A percentile compares a stretch with the other conserved stretches of the same genome.
Evolutionary conservation across 1,284 basidiomycete species (phyloP).

Genomic region (Pholiota adiposa): DNA sequence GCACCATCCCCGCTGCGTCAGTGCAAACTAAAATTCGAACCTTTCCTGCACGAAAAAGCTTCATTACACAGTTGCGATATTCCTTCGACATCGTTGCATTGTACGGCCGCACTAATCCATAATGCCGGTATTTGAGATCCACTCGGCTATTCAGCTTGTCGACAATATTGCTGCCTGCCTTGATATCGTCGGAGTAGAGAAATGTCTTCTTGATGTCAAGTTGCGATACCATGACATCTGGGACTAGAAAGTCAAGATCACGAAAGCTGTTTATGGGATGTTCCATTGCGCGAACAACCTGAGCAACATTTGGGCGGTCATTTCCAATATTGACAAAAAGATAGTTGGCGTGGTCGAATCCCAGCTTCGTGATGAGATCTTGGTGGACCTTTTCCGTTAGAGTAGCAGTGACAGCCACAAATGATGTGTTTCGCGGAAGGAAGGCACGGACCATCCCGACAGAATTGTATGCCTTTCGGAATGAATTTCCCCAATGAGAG

Average conservation of each 20-base stretch:
- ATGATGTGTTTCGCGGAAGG: conserved; percentile 34
- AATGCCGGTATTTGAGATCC: conserved; percentile 14
- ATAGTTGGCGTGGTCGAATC: conserved; percentile 24
- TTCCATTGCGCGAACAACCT: conserved; percentile 41
- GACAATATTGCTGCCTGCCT: conserved; percentile 23
- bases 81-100: conserved; percentile 27
- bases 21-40: conserved; percentile 37
- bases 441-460: conserved; percentile 40
- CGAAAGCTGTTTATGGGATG: conserved; percentile 36
- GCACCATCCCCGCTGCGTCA: conserved; percentile 41
- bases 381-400: conserved; percentile 34
- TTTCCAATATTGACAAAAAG: conserved; percentile 37
- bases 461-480: conserved; percentile 41
- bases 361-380: conserved; percentile 37
- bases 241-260: conserved; percentile 43
- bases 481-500: conserved; percentile 44
- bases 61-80: conserved; percentile 24
- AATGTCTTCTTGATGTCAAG: conserved; percentile 26
- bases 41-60: conserved; percentile 25
- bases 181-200: conserved; percentile 33
- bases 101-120: conserved; percentile 34
- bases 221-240: neutral
- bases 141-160: conserved; percentile 29
- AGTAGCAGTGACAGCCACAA: conserved; percentile 43
- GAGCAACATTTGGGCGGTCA: conserved; percentile 41